Evolutionary conservation across 257 asterid genomes (phyloP).

Genomic region (Solanum sejunctum): DNA sequence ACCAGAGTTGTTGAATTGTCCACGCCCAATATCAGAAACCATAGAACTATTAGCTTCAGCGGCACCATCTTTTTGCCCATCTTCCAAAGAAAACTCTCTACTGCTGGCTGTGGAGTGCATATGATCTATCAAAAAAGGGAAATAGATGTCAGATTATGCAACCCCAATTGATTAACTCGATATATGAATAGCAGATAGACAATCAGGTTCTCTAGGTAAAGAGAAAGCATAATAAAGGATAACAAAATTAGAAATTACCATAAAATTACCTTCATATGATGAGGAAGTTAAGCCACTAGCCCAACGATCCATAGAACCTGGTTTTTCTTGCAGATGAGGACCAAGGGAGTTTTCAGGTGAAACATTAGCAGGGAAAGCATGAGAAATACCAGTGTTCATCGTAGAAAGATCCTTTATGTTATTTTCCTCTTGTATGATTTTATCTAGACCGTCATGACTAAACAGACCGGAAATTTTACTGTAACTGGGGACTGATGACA

Average conservation of each 20-base stretch:
- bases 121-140: constrained; percentile 17
- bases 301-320: constrained; percentile 20
- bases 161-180: background rate
- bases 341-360: constrained; percentile 25
- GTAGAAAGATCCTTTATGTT: constrained; percentile 25
- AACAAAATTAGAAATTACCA: background rate
- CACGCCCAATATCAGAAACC: constrained; percentile 29
- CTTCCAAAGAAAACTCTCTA: constrained; percentile 15
- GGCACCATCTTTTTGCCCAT: constrained; percentile 17
- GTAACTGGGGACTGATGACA: constrained; percentile 17
- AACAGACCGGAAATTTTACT: constrained; percentile 17
- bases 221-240: background rate
- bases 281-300: constrained; percentile 23
- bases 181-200: background rate
- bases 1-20: constrained; percentile 24
- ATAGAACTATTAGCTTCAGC: constrained; percentile 9
- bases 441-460: constrained; percentile 13
- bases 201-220: background rate
- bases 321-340: constrained; percentile 17
- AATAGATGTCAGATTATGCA: background rate
- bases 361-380: constrained; percentile 20
- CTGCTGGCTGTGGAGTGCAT: constrained; percentile 22
- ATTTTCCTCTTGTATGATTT: constrained; percentile 6
- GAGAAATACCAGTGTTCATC: constrained; percentile 20
- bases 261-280: constrained; percentile 41